These are phyloP conservation scores for Toxicodendron radicans DNA, from an alignment of 345 rosid genomes.

Conservation along the genomic window DNA sequence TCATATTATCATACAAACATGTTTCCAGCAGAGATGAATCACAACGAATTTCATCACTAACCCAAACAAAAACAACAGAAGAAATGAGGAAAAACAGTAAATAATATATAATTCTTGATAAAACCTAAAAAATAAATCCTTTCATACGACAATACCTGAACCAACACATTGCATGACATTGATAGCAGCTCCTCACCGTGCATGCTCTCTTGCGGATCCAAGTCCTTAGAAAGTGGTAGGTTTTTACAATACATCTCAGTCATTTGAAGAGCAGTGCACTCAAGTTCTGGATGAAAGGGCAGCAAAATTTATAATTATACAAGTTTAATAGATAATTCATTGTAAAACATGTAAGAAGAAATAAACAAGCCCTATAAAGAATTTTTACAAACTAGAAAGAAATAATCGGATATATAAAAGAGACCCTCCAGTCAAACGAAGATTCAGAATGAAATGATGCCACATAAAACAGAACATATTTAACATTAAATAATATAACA, in stretches of 20 bases:
- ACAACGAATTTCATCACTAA: slow-evolving; percentile 1
- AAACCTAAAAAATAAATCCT: not conserved
- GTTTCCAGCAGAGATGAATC: not conserved
- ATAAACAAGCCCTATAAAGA: not conserved
- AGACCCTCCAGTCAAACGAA: not conserved
- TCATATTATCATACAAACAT: not conserved
- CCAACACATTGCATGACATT: slow-evolving; percentile 66
- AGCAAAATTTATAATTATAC: slow-evolving; percentile 22
- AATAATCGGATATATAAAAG: not conserved
- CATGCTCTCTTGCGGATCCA: slow-evolving; percentile 93
- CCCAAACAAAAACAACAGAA: not conserved
- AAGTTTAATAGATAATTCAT: slow-evolving; percentile 15
- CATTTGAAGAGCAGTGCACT: slow-evolving; percentile 58
- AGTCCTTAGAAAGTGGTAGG: slow-evolving; percentile 81
- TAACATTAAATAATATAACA: not conserved
- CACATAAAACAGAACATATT: not conserved
- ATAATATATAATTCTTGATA: not conserved
- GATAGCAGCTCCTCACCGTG: slow-evolving; percentile 91
- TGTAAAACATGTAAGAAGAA: slow-evolving; percentile 11
- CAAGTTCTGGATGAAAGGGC: slow-evolving; percentile 53
- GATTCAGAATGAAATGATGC: not conserved
- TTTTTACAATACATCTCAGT: slow-evolving; percentile 66
- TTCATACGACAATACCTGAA: slow-evolving; percentile 61
- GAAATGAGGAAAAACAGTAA: not conserved
- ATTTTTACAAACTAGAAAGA: not conserved